Evolutionary conservation across 1,284 basidiomycete genomes (phyloP).

Genomic region (Mycena sp.): DNA sequence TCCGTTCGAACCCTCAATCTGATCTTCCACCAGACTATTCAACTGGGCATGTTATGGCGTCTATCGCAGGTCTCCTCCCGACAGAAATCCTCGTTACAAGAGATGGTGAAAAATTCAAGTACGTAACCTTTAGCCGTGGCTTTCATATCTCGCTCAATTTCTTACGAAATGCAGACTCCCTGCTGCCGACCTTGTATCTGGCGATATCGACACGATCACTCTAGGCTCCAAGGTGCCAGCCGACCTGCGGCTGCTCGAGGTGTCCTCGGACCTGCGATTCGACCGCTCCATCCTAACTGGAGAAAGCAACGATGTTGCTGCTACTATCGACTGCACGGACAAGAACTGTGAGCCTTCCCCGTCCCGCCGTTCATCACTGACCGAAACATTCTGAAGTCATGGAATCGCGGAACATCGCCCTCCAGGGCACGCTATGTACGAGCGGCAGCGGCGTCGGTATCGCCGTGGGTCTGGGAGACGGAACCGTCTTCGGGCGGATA

Average conservation of each 20-base stretch:
- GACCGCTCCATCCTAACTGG: constrained; percentile 72
- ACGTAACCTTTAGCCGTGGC: constrained; percentile 17
- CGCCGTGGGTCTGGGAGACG: constrained; percentile 65
- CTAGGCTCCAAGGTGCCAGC: constrained; percentile 94
- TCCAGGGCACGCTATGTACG: constrained; percentile 71
- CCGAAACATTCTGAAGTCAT: constrained; percentile 17
- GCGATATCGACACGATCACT: constrained; percentile 91
- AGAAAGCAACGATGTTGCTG: constrained; percentile 50
- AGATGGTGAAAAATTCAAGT: constrained; percentile 48
- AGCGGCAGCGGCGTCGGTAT: constrained; percentile 62
- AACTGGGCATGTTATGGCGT: constrained; percentile 58
- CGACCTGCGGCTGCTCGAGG: constrained; percentile 84
- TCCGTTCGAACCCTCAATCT: neutral
- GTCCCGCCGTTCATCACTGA: neutral
- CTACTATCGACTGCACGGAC: constrained; percentile 42
- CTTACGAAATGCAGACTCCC: constrained; percentile 68
- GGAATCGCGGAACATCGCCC: constrained; percentile 64
- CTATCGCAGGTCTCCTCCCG: constrained; percentile 61
- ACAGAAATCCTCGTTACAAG: constrained; percentile 58
- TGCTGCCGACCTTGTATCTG: constrained; percentile 96
- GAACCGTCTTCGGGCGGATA: constrained; percentile 67
- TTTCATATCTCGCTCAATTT: constrained; percentile 62
- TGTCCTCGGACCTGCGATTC: constrained; percentile 64
- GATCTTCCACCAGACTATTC: constrained; percentile 44
- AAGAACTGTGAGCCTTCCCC: constrained; percentile 41